These are phyloP conservation scores for Microcos paniculata DNA, from an alignment of 345 rosid species.

Conservation along the genomic window DNA sequence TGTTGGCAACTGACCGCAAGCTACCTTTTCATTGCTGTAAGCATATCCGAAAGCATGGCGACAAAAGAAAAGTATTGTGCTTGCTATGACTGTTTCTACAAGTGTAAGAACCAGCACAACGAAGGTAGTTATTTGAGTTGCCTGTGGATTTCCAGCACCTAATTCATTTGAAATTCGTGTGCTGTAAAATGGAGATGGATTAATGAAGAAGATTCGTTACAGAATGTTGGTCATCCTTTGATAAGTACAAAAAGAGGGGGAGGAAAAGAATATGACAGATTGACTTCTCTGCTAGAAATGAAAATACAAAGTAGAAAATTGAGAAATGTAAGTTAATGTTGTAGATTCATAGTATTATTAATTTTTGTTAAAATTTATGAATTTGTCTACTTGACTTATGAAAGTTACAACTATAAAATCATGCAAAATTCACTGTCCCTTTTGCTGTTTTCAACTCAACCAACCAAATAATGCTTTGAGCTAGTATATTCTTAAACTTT, in stretches of 20 bases:
- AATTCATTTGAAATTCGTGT: conserved; percentile 42
- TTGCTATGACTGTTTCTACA: conserved; percentile 25
- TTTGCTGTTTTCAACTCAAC: no score
- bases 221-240: not conserved
- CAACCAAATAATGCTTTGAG: no score
- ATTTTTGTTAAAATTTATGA: no score
- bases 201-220: not conserved
- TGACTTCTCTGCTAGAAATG: not conserved
- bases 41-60: conserved; percentile 36
- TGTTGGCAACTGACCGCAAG: conserved; percentile 19
- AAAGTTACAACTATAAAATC: no score
- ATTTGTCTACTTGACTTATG: no score
- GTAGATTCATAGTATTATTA: no score
- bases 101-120: conserved; percentile 25
- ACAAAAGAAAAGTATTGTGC: conserved; percentile 29
- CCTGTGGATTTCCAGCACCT: conserved; percentile 42
- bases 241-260: no score
- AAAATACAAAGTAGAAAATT: no score
- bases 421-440: no score
- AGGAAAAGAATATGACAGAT: no score
- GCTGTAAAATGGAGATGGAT: conserved; percentile 19
- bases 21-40: conserved; percentile 31
- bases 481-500: no score
- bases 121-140: conserved; percentile 25
- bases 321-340: no score